Evolutionary conservation across 2,329 filamentous ascomycete genomes (phyloP).

Genomic region (Alternaria burnsii): DNA sequence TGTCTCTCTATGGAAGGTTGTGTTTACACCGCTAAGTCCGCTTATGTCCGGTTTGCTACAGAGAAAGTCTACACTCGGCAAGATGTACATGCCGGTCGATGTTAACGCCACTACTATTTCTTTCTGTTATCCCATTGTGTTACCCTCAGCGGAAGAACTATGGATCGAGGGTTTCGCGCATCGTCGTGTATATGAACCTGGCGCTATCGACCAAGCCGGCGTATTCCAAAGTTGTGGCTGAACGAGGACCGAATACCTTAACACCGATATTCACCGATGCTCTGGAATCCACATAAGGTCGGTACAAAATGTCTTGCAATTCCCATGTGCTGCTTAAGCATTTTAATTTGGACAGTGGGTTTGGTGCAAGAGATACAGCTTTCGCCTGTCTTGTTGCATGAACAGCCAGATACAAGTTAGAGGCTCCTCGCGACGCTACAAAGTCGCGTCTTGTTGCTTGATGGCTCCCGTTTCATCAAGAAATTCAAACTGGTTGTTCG

Average conservation of each 20-base stretch:
- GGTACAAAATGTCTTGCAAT: too few relatives aligned
- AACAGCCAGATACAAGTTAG: too few relatives aligned
- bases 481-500: too few relatives aligned
- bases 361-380: too few relatives aligned
- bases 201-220: too few relatives aligned
- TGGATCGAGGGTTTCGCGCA: neutral
- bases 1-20: neutral
- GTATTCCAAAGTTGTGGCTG: neutral
- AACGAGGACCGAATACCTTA: neutral
- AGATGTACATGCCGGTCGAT: neutral
- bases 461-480: too few relatives aligned
- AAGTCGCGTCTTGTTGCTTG: too few relatives aligned
- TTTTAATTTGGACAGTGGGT: too few relatives aligned
- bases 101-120: neutral
- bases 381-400: too few relatives aligned
- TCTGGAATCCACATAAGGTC: too few relatives aligned
- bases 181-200: neutral
- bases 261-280: neutral
- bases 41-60: neutral
- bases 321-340: too few relatives aligned
- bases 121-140: neutral
- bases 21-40: neutral
- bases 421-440: too few relatives aligned
- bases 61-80: neutral
- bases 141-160: neutral